Conservation (phyloP, 345 rosid species). For the Eutrema japonicum region DNA sequence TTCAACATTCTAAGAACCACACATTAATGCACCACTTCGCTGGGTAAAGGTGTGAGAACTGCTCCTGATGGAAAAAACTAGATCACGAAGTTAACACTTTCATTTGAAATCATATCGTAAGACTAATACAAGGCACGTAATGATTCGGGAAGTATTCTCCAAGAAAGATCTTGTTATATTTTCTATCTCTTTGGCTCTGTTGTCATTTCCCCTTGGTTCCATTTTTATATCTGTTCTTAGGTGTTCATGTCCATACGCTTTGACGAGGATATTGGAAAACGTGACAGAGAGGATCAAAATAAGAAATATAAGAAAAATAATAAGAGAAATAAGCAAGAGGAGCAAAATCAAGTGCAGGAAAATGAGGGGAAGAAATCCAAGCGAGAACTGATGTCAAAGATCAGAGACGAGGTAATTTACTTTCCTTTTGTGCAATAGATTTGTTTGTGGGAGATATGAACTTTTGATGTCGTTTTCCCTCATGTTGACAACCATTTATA, state of each 20-base stretch:
- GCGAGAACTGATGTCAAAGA: conserved; percentile 67
- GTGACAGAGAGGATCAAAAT: conserved; percentile 44
- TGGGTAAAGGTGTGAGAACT: conserved; percentile 11
- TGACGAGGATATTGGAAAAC: conserved; percentile 77
- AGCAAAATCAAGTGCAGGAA: conserved; percentile 54
- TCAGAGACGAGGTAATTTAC: conserved; percentile 73
- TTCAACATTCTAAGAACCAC: conserved; percentile 25
- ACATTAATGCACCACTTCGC: conserved; percentile 1
- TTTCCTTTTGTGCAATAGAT: conserved; percentile 19
- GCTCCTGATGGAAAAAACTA: conserved; percentile 18
- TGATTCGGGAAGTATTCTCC: not conserved
- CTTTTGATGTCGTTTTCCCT: conserved; percentile 5
- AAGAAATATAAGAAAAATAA: conserved; percentile 60
- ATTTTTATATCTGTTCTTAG: conserved; percentile 45
- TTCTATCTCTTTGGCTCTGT: conserved; percentile 19
- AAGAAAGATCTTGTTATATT: conserved; percentile 5
- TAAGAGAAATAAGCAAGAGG: conserved; percentile 63
- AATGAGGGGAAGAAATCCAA: conserved; percentile 71
- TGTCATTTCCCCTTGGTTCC: conserved; percentile 21
- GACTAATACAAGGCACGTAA: not conserved
- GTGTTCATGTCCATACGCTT: conserved; percentile 86
- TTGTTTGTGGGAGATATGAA: conserved; percentile 5
- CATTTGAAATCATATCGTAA: conserved; percentile 5
- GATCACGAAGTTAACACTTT: not conserved
- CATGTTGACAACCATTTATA: conserved; percentile 5